Base-by-base conservation (phyloP, 495 filamentous ascomycete species). In the Rostrohypoxylon terebratum region DNA sequence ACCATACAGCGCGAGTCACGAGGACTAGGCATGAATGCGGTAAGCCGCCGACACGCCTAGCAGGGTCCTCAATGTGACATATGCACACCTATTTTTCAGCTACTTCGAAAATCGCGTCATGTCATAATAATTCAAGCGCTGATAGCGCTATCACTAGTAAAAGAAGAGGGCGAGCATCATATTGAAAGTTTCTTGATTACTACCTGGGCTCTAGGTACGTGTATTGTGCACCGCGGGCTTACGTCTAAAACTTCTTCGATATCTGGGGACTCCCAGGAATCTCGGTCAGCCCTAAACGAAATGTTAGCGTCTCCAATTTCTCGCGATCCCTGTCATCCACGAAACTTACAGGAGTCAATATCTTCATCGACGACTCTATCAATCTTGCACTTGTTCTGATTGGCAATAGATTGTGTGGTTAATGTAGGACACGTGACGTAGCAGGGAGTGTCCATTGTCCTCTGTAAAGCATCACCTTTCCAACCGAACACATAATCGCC, bases 401-500 rank as follows among this genome's bases (percentile, higher is more conserved):
- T 53, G 57, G 74, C 71, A 34, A 81, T 68, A 40, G 74, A 74
- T 42, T 78, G 79, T 13, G 76, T 75, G 13, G 70, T 75, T 1
- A 79, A 40, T 5, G 77, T 77, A 18, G 73, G 73, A n/a, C 77
- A 77, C 42, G 72, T 77, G 6, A 77, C 73, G n/a, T 76, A 73
- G 42, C 77, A 79, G 20, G 72, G 72, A 9, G 73, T 75, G 28
- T 79, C 75, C 77, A 78, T 77, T 0, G 67, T 76, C 23, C 55
- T 68, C 23, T 81, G 79, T 45, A 79, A 53, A n/a, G 76, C 71
- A 31, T 78, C 66, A 4, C 64, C 75, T 8, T 77, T 68, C 79
- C 79, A 78, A 16, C 77, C 76, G 40, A 81, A 78, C 1, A 81
- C 50, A 23, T 79, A 78, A 44, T 81, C 75, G 0, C 72, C 79